Evolutionary conservation across 805 yeast genomes (phyloP), one percentile per base, ranked within the genome.

Genomic region (Blastobotrys americana): DNA sequence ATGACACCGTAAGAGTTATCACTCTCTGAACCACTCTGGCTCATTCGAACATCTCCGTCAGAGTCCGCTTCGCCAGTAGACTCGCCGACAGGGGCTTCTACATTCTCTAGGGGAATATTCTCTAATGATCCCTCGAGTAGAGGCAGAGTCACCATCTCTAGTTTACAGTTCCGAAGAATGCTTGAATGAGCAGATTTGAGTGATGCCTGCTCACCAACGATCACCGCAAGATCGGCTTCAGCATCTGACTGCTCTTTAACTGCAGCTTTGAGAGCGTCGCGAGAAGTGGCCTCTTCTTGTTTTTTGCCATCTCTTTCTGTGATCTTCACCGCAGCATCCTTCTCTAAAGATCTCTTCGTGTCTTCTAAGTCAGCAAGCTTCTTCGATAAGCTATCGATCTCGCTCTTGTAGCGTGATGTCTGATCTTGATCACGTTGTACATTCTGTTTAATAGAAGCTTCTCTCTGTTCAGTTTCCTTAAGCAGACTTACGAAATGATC

Each of bases 101-200:
- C 69, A 15, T 72, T 78, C 20, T 76, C 84, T 34, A 84, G 66
- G 0, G 87, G 81, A 19, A 86, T 65, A 20, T 67, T 71, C 16
- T 77, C 82, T 27, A 84, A 63, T 9, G 78, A 69, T 0, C 88
- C 88, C 20, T 74, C 75, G 4, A 59, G 53, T 23, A 85, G 60
- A 1, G 95, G 94, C 13, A 87, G 56, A 10, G 70, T 66, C 18
- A 83, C 69, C 45, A 76, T 81, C 43, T 84, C 84, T 47, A 89
- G 72, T 55, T 84, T 85, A 63, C 95, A 84, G 50, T 76, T 78
- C 50, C 80, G 78, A 48, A 88, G 68, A 16, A 77, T 66, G 50
- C 76, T 74, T 5, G 77, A 65, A 55, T 81, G 74, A 41, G 79
- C 84, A 5, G 54, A 42, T 15, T 27, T n/a, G 3, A 69, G 55